Evolutionary conservation across 108 stramenopile genomes (phyloP).

Genomic region (Cyclotella distinguenda): DNA sequence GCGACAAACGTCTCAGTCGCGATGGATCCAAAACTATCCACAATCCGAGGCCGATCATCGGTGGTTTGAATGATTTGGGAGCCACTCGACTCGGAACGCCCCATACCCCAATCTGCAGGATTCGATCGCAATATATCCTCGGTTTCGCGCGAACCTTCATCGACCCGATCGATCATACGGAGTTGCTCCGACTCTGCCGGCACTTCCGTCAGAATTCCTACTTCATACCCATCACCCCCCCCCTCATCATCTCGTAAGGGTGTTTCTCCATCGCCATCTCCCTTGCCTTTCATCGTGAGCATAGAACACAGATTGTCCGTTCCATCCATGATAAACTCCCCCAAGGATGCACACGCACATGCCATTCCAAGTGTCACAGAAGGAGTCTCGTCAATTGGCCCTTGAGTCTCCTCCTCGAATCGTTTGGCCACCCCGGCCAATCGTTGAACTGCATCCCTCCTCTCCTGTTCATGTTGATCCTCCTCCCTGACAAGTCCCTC

Average conservation of each 20-base stretch:
- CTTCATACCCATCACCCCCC: too few species aligned
- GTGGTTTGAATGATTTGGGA: background rate
- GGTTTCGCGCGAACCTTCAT: too few species aligned
- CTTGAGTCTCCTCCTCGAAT: conserved; percentile 2
- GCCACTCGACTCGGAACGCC: background rate
- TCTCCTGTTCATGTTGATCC: background rate
- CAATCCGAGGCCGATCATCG: background rate
- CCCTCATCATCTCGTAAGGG: background rate
- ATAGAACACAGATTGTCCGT: conserved; percentile 7
- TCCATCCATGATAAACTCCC: conserved; percentile 11
- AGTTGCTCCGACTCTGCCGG: too few species aligned
- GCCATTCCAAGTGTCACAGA: background rate
- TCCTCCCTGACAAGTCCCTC: conserved; percentile 40
- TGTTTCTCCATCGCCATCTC: background rate
- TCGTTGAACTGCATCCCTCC: conserved; percentile 9
- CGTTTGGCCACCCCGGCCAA: conserved; percentile 6
- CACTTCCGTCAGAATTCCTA: too few species aligned
- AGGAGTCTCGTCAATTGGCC: background rate
- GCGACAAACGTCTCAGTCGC: background rate
- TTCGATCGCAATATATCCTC: background rate
- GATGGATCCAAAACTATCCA: background rate
- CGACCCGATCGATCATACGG: too few species aligned
- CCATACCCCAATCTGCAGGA: background rate
- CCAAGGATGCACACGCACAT: background rate
- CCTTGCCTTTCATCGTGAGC: background rate